Evolutionary conservation across 345 rosid genomes (phyloP).

Genomic region (Salix suchowensis): DNA sequence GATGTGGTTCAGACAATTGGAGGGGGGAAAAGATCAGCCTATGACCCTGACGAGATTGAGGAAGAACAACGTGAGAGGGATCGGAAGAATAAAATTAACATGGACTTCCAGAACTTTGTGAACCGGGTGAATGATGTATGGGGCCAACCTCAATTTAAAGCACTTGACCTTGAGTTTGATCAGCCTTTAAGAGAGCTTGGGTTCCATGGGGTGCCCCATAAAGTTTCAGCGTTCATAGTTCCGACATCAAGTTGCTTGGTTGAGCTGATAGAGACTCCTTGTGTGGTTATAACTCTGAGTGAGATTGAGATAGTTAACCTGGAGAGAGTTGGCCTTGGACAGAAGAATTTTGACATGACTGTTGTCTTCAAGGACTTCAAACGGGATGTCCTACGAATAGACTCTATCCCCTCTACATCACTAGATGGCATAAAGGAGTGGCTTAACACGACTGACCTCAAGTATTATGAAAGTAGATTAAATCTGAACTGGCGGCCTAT

Average conservation of each 20-base stretch:
- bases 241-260: conserved; percentile 90
- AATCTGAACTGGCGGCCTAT: conserved; percentile 94
- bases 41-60: conserved; percentile 94
- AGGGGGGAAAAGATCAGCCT: conserved; percentile 85
- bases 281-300: conserved; percentile 69
- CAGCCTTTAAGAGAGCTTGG: conserved; percentile 93
- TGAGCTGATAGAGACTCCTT: conserved; percentile 76
- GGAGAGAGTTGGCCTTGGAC: conserved; percentile 90
- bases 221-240: conserved; percentile 72
- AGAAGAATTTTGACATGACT: conserved; percentile 92
- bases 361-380: conserved; percentile 91
- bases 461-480: conserved; percentile 90
- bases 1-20: conserved; percentile 86
- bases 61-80: conserved; percentile 90
- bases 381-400: conserved; percentile 76
- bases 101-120: conserved; percentile 80
- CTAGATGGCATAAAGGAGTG: conserved; percentile 89
- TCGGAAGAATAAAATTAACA: conserved; percentile 78
- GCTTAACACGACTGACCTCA: conserved; percentile 86
- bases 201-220: conserved; percentile 87
- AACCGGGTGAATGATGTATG: conserved; percentile 79
- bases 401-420: conserved; percentile 70
- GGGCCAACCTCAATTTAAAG: conserved; percentile 75
- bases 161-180: conserved; percentile 90
- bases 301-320: conserved; percentile 97